phyloP scores from a whole-genome alignment of 306 rosid genomes.

The Rosa rugosa region DNA sequence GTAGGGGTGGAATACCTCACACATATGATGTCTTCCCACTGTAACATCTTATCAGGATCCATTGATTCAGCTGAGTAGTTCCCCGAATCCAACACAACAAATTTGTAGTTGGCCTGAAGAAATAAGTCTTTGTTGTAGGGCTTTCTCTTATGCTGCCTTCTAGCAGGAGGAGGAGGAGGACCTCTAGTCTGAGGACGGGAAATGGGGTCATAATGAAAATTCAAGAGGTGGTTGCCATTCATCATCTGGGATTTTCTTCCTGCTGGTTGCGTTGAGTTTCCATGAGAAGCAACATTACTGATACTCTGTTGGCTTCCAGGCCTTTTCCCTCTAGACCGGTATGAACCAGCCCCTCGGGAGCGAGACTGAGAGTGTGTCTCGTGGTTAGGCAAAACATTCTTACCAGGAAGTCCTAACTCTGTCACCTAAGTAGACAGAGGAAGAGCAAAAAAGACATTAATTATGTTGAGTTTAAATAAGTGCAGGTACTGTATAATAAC shows the following conservation, averaged over 20 bases:
- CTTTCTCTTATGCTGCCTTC: constrained; percentile 73
- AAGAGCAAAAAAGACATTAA: not conserved
- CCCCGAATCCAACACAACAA: constrained; percentile 79
- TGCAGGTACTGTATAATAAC: not conserved
- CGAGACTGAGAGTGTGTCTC: constrained; percentile 41
- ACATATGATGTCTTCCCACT: constrained; percentile 91
- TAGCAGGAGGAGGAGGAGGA: constrained; percentile 53
- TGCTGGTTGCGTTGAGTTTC: constrained; percentile 38
- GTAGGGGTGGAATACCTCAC: constrained; percentile 76
- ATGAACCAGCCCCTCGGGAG: constrained; percentile 40
- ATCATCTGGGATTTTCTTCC: constrained; percentile 69
- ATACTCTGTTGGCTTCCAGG: constrained; percentile 43
- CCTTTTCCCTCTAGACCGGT: constrained; percentile 43
- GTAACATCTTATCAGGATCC: constrained; percentile 96
- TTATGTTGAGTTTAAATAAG: constrained; percentile 6
- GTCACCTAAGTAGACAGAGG: constrained; percentile 46
- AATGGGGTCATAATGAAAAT: constrained; percentile 88
- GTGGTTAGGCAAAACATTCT: constrained; percentile 37
- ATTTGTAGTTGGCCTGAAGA: constrained; percentile 94
- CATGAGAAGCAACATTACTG: constrained; percentile 45
- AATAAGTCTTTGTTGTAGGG: constrained; percentile 89
- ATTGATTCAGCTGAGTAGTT: constrained; percentile 54
- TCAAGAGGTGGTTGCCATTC: constrained; percentile 85
- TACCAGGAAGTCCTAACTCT: constrained; percentile 37
- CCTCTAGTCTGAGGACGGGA: constrained; percentile 77